Evolutionary conservation across 106 monocot genomes (phyloP), one percentile per base, ranked within the genome.

Genomic region (Alisma plantagoaquatica): DNA sequence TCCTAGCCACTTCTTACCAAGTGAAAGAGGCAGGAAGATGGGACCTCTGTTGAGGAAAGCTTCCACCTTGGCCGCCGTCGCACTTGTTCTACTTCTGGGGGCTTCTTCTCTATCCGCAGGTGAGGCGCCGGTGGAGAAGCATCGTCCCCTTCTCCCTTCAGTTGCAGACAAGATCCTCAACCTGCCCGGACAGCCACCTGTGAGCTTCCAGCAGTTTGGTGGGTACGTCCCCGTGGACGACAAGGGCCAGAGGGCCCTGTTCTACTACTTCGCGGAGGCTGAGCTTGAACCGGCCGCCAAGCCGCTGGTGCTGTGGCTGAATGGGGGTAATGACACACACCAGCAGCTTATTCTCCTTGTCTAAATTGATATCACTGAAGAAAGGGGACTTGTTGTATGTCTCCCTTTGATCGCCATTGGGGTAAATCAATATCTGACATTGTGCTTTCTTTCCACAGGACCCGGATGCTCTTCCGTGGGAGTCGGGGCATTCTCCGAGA

Each of bases 401-500:
- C 27, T 23, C 23, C 42, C 27, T 27, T 59, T 29, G 16, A 18
- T n/a, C n/a, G n/a, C n/a, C n/a, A n/a, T n/a, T n/a, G n/a, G n/a
- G n/a, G n/a, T n/a, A n/a, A n/a, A n/a, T n/a, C n/a, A n/a, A n/a
- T n/a, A n/a, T n/a, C n/a, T n/a, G n/a, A n/a, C n/a, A n/a, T n/a
- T n/a, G n/a, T 52, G 21, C 24, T 51, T 21, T 22, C 24, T 51
- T 28, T 33, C 58, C 67, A 17, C 48, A 98, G 96, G 96, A 1
- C 96, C 96, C 57, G 96, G 96, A 23, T 98, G 96, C 35, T 98
- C 96, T 44, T 98, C 96, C 19, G 69, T 98, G 31, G 96, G 96
- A 59, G 89, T 98, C 52, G 96, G 96, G 17, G 96, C 96, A 49
- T 98, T 98, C 72, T 98, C 96, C 60, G 96, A 98, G 67, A 98